These are phyloP conservation scores for Mallotus nudiflorus DNA, from an alignment of 345 rosid genomes.

Conservation along the genomic window DNA sequence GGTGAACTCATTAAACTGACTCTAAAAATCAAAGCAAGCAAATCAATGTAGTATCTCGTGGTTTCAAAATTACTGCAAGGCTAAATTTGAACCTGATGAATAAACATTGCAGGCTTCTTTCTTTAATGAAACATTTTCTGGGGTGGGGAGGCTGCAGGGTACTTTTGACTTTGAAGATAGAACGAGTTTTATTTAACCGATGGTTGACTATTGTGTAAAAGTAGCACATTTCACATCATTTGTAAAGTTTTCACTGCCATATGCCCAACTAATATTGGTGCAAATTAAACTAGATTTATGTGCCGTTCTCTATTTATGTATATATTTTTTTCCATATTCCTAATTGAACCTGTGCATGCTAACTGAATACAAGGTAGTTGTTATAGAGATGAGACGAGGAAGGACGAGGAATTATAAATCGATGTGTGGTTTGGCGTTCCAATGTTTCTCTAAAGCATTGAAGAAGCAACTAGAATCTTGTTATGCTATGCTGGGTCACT, in stretches of 20 bases:
- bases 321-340: no score
- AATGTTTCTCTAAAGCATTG: neutral
- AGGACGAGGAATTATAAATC: neutral
- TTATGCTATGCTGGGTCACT: neutral
- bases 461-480: neutral
- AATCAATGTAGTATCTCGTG: no score
- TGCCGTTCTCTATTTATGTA: no score
- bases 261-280: neutral
- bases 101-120: neutral
- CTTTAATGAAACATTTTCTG: no score
- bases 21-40: neutral
- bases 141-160: no score
- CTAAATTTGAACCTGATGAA: neutral
- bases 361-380: neutral
- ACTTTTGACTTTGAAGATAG: neutral
- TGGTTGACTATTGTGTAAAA: neutral
- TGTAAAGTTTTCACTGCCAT: neutral
- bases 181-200: neutral
- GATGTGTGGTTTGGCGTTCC: neutral
- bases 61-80: neutral
- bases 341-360: neutral
- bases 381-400: neutral
- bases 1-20: neutral
- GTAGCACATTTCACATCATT: neutral
- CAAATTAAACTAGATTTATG: neutral